phyloP scores from a whole-genome alignment of 2,329 filamentous ascomycete species.

The Ophiobolus disseminans region DNA sequence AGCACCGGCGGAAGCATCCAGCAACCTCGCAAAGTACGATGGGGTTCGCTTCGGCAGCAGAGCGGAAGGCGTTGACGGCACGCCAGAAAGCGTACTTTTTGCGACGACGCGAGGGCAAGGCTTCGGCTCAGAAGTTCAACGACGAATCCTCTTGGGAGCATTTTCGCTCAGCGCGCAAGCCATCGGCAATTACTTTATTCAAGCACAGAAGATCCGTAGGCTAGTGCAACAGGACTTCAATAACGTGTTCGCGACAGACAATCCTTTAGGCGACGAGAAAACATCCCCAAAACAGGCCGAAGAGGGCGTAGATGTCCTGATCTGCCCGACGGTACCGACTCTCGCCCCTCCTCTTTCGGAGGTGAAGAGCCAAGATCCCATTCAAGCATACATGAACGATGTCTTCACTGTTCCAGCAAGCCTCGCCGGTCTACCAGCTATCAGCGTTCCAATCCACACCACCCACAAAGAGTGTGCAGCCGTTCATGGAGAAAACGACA shows the following conservation, averaged over 20 bases:
- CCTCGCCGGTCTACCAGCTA: slow-evolving; percentile 85
- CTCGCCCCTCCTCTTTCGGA: slow-evolving; percentile 70
- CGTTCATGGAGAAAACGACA: slow-evolving; percentile 31
- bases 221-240: slow-evolving; percentile 89
- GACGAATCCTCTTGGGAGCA: slow-evolving; percentile 85
- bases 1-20: slow-evolving; percentile 92
- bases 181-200: slow-evolving; percentile 95
- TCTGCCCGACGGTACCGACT: slow-evolving; percentile 86
- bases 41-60: slow-evolving; percentile 87
- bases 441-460: slow-evolving; percentile 75
- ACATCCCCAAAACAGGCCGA: slow-evolving; percentile 55
- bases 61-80: slow-evolving; percentile 60
- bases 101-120: slow-evolving; percentile 74
- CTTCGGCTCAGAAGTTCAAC: slow-evolving; percentile 84
- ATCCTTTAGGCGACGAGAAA: slow-evolving; percentile 65
- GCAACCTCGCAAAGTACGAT: slow-evolving; percentile 96
- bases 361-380: slow-evolving; percentile 59
- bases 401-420: slow-evolving; percentile 96
- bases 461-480: slow-evolving; percentile 32
- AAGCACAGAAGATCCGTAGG: slow-evolving; percentile 86
- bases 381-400: slow-evolving; percentile 91
- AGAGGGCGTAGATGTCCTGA: slow-evolving; percentile 79
- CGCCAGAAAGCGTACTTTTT: slow-evolving; percentile 65
- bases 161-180: slow-evolving; percentile 90
- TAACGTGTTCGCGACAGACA: slow-evolving; percentile 71